Conservation (phyloP, 2,329 filamentous ascomycete species). For the Phaeosphaeria sp. region DNA sequence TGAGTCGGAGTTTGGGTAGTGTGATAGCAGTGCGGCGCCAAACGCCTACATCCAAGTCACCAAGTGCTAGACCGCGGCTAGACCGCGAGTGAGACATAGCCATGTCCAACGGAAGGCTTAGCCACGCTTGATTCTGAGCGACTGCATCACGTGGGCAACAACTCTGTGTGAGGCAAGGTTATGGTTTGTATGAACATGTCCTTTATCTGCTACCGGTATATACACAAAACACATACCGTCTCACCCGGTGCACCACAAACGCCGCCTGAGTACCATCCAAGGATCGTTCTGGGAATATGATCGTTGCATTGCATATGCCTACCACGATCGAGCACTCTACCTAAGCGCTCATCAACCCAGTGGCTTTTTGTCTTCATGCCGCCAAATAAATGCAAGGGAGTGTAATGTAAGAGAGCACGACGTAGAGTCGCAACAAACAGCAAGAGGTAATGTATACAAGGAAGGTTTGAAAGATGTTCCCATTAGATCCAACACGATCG, state of each 20-base stretch:
- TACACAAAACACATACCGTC: not conserved
- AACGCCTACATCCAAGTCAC: too few species aligned
- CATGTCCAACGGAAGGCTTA: not conserved
- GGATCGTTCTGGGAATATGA: slow-evolving; percentile 5
- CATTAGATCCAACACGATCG: slow-evolving; percentile 15
- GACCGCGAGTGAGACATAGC: too few species aligned
- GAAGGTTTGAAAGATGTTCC: slow-evolving; percentile 21
- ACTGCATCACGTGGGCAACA: not conserved
- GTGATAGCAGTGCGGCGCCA: too few species aligned
- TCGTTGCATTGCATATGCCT: slow-evolving; percentile 1
- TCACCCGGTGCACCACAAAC: not conserved
- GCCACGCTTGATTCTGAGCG: not conserved
- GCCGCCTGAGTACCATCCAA: not conserved
- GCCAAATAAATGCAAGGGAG: slow-evolving; percentile 22
- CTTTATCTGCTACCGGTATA: not conserved
- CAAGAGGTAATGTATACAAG: slow-evolving; percentile 38
- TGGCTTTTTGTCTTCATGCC: slow-evolving; percentile 18
- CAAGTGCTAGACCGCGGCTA: too few species aligned
- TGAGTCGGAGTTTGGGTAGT: too few species aligned
- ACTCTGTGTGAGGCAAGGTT: not conserved
- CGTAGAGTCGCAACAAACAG: slow-evolving; percentile 23
- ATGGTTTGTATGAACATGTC: not conserved
- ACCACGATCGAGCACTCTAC: slow-evolving; percentile 12
- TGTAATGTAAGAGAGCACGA: slow-evolving; percentile 17
- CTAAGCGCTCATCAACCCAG: slow-evolving; percentile 17